Evolutionary conservation across 1,284 basidiomycete species (phyloP).

Genomic region (Vanrija sp.): DNA sequence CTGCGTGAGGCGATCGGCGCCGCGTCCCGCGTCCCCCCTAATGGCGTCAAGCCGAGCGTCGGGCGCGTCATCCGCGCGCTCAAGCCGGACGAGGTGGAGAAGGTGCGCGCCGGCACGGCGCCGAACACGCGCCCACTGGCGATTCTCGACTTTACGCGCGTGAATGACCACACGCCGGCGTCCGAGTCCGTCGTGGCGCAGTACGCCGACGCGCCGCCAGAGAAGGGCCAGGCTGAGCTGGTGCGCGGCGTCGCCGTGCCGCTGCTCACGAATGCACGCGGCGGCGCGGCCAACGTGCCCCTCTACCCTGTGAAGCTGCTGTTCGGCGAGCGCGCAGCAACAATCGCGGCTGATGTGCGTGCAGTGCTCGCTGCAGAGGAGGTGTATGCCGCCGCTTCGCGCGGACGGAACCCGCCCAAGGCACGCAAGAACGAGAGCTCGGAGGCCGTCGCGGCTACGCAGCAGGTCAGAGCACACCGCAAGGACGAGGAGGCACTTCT

Average conservation of each 20-base stretch:
- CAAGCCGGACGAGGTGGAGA: not conserved
- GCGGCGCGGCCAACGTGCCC: too few relatives aligned
- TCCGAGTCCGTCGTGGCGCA: too few relatives aligned
- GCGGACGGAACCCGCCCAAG: not conserved
- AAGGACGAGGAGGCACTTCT: not conserved
- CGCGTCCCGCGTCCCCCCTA: not conserved
- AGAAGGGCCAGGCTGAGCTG: too few relatives aligned
- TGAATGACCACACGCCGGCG: too few relatives aligned
- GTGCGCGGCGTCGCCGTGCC: too few relatives aligned
- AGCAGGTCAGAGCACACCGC: not conserved
- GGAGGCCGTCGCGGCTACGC: not conserved
- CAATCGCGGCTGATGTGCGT: not conserved
- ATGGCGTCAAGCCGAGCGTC: too few relatives aligned
- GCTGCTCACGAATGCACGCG: too few relatives aligned
- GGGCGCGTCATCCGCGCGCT: slow-evolving; percentile 1
- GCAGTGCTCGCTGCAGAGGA: not conserved
- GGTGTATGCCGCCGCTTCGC: not conserved
- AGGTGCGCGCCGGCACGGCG: not conserved
- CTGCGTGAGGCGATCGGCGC: slow-evolving; percentile 4
- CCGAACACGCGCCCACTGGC: not conserved
- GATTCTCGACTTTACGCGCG: slow-evolving; percentile 1
- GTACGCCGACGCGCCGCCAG: too few relatives aligned
- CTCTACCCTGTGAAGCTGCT: too few relatives aligned
- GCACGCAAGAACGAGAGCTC: not conserved
- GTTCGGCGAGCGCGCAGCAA: not conserved